Conservation (phyloP, 2,329 filamentous ascomycete genomes). For the Colletotrichum sp. region DNA sequence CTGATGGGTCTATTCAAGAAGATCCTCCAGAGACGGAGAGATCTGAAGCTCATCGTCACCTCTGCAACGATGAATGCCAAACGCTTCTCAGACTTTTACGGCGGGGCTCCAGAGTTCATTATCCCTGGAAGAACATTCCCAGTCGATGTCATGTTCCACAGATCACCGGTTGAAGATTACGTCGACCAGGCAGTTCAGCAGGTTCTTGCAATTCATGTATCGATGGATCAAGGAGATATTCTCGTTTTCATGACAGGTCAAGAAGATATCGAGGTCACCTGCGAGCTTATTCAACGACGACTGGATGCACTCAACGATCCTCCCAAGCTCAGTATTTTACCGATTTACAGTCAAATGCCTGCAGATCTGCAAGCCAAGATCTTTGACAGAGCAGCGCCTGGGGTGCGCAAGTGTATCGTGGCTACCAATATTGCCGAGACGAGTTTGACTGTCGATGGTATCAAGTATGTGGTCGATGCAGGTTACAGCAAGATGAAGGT, state of each 20-base stretch:
- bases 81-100: conserved; percentile 94
- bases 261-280: conserved; percentile 97
- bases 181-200: conserved; percentile 97
- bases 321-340: conserved; percentile 90
- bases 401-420: conserved; percentile 95
- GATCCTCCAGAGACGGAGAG: conserved; percentile 84
- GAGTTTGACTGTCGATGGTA: conserved; percentile 95
- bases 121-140: conserved; percentile 97
- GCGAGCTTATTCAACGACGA: conserved; percentile 88
- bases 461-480: conserved; percentile 98
- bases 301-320: conserved; percentile 91
- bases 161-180: conserved; percentile 95
- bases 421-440: conserved; percentile 99
- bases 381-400: conserved; percentile 88
- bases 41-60: conserved; percentile 95
- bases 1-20: conserved; percentile 98
- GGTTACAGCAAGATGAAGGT: conserved; percentile 98
- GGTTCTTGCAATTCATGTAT: conserved; percentile 93
- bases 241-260: conserved; percentile 99
- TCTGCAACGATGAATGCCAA: conserved; percentile 99
- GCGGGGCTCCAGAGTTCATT: conserved; percentile 93
- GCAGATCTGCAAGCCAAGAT: conserved; percentile 98
- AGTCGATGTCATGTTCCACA: conserved; percentile 94
- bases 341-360: conserved; percentile 99
- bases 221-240: conserved; percentile 91